Evolutionary conservation across 768 basidiomycete genomes (phyloP), one percentile per base, ranked within the genome.

Genomic region (Tubosaeta brunneosetosa): DNA sequence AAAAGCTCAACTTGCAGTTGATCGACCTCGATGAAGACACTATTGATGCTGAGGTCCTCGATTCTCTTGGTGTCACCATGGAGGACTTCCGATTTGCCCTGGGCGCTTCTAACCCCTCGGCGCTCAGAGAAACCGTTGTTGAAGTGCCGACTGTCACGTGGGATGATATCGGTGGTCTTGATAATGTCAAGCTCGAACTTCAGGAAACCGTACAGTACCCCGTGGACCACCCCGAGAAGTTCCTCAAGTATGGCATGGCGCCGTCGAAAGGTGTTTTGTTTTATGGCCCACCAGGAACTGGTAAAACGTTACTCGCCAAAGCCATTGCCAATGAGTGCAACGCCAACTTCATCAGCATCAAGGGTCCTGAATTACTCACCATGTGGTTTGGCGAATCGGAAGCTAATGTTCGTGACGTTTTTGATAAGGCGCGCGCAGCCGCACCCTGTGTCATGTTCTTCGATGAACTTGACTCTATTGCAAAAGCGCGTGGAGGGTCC

Each of bases 301-400:
- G 97, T 89, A 99, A 99, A 78, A 99, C 97, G 19, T 68, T 99
- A 61, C 82, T 99, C 51, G 97, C 97, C 50, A 99, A 98, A 77
- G 97, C 97, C 54, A 97, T 98, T 66, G 97, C 97, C 61, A 94
- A 97, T 70, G 97, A 98, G 78, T 98, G 95, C 68, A 94, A 98
- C 69, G 95, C 97, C 74, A 99, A 98, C 79, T 98, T 98, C 66
- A 97, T 98, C 77, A 91, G 87, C 57, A 97, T 98, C 82, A 99
- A 99, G 84, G 95, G 97, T 59, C 95, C 95, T 56, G 97, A 97
- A 74, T 79, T 97, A 40, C 84, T 98, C 40, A 99, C 94, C 6
- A 98, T 98, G 95, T 99, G 97, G 94, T 98, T 99, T 73, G 97
- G 97, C 84, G 97, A 99, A 80, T 98, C 95, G 6, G 97, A 99